These are phyloP conservation scores for Elsinoe fawcettii DNA, from an alignment of 2,329 filamentous ascomycete species.

Conservation along the genomic window DNA sequence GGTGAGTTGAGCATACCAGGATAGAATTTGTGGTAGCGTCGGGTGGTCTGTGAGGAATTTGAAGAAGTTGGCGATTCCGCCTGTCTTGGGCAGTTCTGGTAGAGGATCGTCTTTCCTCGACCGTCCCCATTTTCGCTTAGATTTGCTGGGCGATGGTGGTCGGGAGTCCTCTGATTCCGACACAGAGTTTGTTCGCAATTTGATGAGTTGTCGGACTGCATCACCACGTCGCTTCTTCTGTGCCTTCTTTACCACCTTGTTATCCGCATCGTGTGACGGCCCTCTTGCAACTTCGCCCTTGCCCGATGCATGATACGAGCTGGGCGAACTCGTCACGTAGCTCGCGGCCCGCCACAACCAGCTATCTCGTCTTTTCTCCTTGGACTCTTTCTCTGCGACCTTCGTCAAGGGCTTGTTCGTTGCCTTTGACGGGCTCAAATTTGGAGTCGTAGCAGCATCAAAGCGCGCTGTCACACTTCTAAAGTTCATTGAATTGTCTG, in stretches of 20 bases:
- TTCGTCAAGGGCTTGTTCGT: conserved; percentile 20
- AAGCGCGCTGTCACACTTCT: conserved; percentile 22
- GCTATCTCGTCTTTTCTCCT: conserved; percentile 19
- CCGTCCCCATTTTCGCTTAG: conserved; percentile 11
- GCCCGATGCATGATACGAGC: conserved; percentile 24
- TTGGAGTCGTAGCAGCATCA: conserved; percentile 18
- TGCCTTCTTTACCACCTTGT: conserved; percentile 33
- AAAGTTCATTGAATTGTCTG: conserved; percentile 26
- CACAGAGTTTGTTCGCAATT: conserved; percentile 27
- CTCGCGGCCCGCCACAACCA: conserved; percentile 7
- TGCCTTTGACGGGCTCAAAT: conserved; percentile 30
- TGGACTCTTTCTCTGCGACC: conserved; percentile 28
- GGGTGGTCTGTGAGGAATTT: conserved; percentile 58
- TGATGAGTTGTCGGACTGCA: conserved; percentile 22
- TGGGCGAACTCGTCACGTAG: conserved; percentile 1
- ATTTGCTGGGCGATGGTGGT: conserved; percentile 12
- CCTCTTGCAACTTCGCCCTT: conserved; percentile 31
- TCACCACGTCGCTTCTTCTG: conserved; percentile 26
- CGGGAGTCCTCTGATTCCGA: conserved; percentile 22
- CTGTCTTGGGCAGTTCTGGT: conserved; percentile 26
- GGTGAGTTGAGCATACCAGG: conserved; percentile 57
- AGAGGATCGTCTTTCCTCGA: conserved; percentile 10
- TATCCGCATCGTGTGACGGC: conserved; percentile 26
- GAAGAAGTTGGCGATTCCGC: conserved; percentile 41
- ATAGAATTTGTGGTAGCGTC: conserved; percentile 56